Evolutionary conservation across 345 rosid species (phyloP).

Genomic region (Brassica napus): Da-Ae NC_063448.1:42260001-42260500

Average conservation of each 20-base stretch:
- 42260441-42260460: no score
- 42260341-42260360: no score
- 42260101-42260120: no score
- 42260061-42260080: no score
- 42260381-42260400: no score
- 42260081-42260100: no score
- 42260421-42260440: no score
- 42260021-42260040: not conserved
- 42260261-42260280: not conserved
- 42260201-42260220: not conserved
- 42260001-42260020: not conserved
- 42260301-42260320: not conserved
- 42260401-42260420: no score
- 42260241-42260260: not conserved
- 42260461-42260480: not conserved
- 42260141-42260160: not conserved
- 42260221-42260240: not conserved
- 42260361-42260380: no score
- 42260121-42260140: no score
- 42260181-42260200: not conserved
- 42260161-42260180: not conserved
- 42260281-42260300: not conserved
- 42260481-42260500: slow-evolving; percentile 13
- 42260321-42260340: no score
- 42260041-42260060: no score